Base-by-base conservation (phyloP, 23 red algal genomes). In the Gracilaria caudata region DNA sequence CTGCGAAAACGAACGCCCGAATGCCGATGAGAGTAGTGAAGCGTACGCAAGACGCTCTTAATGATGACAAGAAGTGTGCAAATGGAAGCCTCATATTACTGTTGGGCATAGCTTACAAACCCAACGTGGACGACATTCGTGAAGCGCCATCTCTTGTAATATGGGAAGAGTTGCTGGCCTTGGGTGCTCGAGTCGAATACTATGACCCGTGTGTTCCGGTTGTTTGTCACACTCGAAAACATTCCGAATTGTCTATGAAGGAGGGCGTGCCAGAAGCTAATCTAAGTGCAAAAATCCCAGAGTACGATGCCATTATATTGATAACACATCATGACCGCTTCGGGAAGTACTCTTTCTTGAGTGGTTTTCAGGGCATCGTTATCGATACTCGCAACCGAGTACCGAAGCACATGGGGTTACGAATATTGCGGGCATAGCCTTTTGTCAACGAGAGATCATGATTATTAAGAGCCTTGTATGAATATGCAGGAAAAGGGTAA, bases 61-160 rank as follows among this genome's bases (percentile, higher is more conserved):
- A 95, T 60, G 79, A 89, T 6, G 64, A 72, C 49, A 64, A 39
- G 8, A 84, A 80, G 71, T 73, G 85, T 51, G 85, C 84, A 0
- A 84, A 90, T 25, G 93, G 93, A 58, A 91, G 86, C 45, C 16
- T 30, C 1, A 83, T 95, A 32, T 35, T 95, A 38, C 49, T 95
- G 7, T 43, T 95, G 29, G 93, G 93, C 9, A 86, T 95, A 7
- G 93, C 93, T 30, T 95, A 90, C 73, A 95, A 95, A 39, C 76
- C 86, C 32, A 86, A 89, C 44, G 93, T 95, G 56, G 93, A 95
- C 59, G 93, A 95, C 40, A 85, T 90, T 78, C 93, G 93, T 21
- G 84, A 75, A 56, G 82, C 93, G 36, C 93, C 93, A 26, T 77
- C 86, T 8, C 72, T 95, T 39, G 82, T 83, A 8, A 71, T 95